Evolutionary conservation across 202 grass and related monocot genomes (phyloP), one percentile per base, ranked within the genome.

Genomic region (Carex arenaria): DNA sequence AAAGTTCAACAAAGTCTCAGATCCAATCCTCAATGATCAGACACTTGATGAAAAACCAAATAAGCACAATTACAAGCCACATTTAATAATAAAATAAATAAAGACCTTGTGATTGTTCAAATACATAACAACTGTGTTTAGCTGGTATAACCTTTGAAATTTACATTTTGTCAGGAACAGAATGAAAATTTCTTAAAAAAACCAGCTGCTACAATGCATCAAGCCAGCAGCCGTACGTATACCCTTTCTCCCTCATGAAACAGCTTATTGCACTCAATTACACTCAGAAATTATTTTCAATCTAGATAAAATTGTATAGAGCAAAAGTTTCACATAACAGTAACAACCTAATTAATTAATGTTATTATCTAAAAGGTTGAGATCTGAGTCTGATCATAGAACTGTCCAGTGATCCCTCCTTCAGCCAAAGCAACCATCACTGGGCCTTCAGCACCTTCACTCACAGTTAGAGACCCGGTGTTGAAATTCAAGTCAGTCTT

Each of bases 11-110:
- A 82, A 71, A 14, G 51, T 99, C 90, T 85, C 89, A 64, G 73
- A 83, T 87, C 64, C 93, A 55, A 95, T 99, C 74, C 84, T 99
- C 30, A 93, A 95, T 84, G 96, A 99, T 78, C 96, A 99, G 93
- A 93, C 95, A 93, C 53, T 56, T 18, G 23, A 76, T 74, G 12
- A 31, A 74, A 74, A 31, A 31, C 12, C 20, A 75, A 30, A 75
- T 54, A 74, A 74, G 43, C n/a, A 12, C 47, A 54, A 74, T 18
- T 26, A 4, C 1, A 54, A 30, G 10, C 5, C 22, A 54, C 5
- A 74, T 75, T 54, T 0, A 28, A 31, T 30, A 75, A 30, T 28
- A 28, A 55, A 52, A 30, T 74, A 28, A 53, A 49, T 8, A 49
- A 32, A 55, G 1, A 43, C 31, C 43, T 26, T 45, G 31, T 54